Conservation (phyloP, 352 stramenopile species). For the Globisporangium sylvaticum region DNA sequence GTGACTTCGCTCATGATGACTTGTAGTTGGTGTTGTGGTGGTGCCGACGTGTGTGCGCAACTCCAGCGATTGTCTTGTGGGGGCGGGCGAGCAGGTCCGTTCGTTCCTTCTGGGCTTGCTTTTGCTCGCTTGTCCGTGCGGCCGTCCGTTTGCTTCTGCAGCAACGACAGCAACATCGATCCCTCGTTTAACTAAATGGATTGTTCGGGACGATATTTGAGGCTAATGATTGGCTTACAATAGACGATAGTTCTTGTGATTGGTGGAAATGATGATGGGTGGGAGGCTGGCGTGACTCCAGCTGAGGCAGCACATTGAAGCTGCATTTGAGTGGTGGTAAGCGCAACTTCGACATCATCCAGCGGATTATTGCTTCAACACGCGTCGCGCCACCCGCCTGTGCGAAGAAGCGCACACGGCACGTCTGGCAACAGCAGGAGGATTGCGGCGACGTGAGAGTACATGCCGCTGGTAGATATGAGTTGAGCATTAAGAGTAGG, state of each 20-base stretch:
- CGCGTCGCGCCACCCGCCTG: background rate
- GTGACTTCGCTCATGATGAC: constrained; percentile 33
- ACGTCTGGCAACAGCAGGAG: background rate
- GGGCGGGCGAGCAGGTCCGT: constrained; percentile 2
- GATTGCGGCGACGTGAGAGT: too few species aligned
- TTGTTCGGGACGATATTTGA: background rate
- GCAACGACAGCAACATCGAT: background rate
- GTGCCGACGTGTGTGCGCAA: background rate
- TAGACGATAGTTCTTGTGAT: too few species aligned
- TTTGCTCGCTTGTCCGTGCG: background rate
- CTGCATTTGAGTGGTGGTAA: constrained; percentile 12
- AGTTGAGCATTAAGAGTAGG: background rate
- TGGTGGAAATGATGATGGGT: constrained; percentile 10
- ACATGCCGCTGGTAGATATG: background rate
- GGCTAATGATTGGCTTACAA: background rate
- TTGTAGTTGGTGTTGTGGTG: background rate
- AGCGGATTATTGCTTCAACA: background rate
- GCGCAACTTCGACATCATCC: constrained; percentile 9
- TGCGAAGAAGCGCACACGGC: background rate
- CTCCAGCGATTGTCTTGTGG: constrained; percentile 8
- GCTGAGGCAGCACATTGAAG: constrained; percentile 2
- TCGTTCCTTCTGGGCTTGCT: constrained; percentile 1
- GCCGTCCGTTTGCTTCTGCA: background rate
- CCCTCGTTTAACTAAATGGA: background rate
- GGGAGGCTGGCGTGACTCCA: constrained; percentile 2